Evolutionary conservation across 768 basidiomycete genomes (phyloP), one percentile per base, ranked within the genome.

Genomic region (Trametes gibbosa): DNA sequence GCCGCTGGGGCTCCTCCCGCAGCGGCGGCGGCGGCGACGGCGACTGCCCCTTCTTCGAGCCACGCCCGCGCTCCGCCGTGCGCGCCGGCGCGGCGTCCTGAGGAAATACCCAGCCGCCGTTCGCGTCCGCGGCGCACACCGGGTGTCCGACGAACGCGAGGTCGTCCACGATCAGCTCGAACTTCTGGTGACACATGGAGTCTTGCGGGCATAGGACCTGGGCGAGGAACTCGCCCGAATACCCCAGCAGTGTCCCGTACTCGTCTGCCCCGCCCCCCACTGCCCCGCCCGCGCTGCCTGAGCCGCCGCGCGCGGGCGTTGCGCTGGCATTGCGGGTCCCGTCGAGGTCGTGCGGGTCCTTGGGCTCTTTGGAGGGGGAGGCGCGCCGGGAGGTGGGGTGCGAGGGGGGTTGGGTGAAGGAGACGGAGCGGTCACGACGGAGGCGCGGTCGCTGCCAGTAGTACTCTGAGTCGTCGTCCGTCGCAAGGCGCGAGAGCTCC

Each of bases 81-180:
- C 83, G 82, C 50, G 46, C 12, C 46, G 46, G 42, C 8, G 68
- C 63, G 63, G 81, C 84, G 65, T 89, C 87, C n/a, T 77, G 76
- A 68, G 81, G 84, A 70, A 91, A 91, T 40, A 77, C 76, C 93
- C 95, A 95, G 14, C 69, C 77, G 0, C 88, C 90, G 64, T 88
- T 86, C 27, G 76, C 67, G 52, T 90, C 88, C 12, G 83, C 29
- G 29, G 29, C 83, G 68, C 89, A 90, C 2, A 98, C 94, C 1
- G 96, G 97, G 71, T 98, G 95, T 0, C 97, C 97, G 43, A 98
- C 80, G 71, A 98, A 98, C 5, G 86, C 91, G 24, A 98, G 79
- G 66, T 95, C 88, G 69, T 98, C 95, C 24, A 97, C 88, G 40
- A 92, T 74, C 29, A 99, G 82, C 70, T 96, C 94, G 69, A 97